A percentile compares a stretch with the other conserved stretches of the same genome.
phyloP scores from a whole-genome alignment of 306 rosid species.

The Cicer arietinum region DNA sequence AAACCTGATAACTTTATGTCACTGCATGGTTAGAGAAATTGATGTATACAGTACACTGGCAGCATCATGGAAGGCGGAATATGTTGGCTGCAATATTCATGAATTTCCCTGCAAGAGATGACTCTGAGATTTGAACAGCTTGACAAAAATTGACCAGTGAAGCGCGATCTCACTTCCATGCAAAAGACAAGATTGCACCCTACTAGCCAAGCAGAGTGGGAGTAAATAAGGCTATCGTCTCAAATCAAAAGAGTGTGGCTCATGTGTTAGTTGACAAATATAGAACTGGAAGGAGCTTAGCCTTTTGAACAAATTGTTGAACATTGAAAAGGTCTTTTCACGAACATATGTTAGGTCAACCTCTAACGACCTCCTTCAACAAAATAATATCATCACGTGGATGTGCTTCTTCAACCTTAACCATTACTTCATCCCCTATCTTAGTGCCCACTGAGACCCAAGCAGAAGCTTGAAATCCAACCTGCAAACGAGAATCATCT shows the following conservation, averaged over 20 bases:
- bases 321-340: not conserved
- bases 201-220: conserved; percentile 6
- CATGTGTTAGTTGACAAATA: not conserved
- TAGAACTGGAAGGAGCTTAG: conserved; percentile 32
- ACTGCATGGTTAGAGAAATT: conserved; percentile 26
- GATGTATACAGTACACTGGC: conserved; percentile 16
- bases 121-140: conserved; percentile 38
- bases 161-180: conserved; percentile 35
- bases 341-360: conserved; percentile 36
- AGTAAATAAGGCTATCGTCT: conserved; percentile 11
- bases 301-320: conserved; percentile 30
- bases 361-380: conserved; percentile 71
- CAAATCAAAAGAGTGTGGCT: conserved; percentile 7
- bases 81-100: conserved; percentile 11
- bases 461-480: conserved; percentile 81
- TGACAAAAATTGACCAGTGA: conserved; percentile 5
- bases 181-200: conserved; percentile 9
- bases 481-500: conserved; percentile 60
- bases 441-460: conserved; percentile 79
- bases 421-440: conserved; percentile 81
- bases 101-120: conserved; percentile 35
- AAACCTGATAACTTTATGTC: conserved; percentile 38
- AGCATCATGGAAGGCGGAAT: conserved; percentile 14
- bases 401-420: conserved; percentile 81
- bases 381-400: conserved; percentile 83